A percentile compares a stretch with the other conserved stretches of the same genome.
Conservation (phyloP, 148 eudicot species). For the Silene latifolia region DNA sequence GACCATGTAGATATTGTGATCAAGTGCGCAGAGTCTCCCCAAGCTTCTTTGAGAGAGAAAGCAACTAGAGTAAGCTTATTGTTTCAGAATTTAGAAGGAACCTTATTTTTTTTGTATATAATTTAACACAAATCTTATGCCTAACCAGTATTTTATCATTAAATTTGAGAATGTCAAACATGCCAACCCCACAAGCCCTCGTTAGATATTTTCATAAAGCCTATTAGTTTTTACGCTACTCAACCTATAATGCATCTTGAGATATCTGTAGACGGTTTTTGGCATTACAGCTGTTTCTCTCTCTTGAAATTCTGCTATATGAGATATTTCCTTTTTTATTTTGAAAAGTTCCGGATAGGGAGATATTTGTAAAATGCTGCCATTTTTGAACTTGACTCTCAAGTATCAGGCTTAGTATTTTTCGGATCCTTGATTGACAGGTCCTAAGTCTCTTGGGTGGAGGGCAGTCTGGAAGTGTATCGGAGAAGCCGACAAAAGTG, state of each 20-base stretch:
- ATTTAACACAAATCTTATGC: neutral
- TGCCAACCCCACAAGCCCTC: neutral
- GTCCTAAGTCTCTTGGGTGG: conserved; percentile 72
- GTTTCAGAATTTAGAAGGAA: neutral
- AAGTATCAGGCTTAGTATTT: neutral
- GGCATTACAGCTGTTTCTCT: too few species aligned
- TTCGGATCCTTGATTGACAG: conserved; percentile 36
- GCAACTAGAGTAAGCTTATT: conserved; percentile 59
- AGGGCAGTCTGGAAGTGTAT: conserved; percentile 38
- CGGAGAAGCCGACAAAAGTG: conserved; percentile 38
- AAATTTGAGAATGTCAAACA: neutral
- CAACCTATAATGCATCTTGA: neutral
- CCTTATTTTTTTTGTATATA: neutral
- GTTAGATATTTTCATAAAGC: neutral
- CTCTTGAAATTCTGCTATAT: too few species aligned
- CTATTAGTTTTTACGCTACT: neutral
- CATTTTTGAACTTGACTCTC: neutral
- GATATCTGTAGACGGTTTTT: too few species aligned
- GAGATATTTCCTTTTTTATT: too few species aligned
- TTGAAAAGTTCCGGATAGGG: too few species aligned
- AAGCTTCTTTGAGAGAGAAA: conserved; percentile 89
- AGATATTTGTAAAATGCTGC: too few species aligned
- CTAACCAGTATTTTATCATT: neutral
- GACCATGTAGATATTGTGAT: conserved; percentile 60
- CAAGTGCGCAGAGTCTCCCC: conserved; percentile 89